A percentile compares a stretch with the other conserved stretches of the same genome.
Evolutionary conservation across 495 filamentous ascomycete genomes (phyloP).

Genomic region (Achaetomiella virescens): DNA sequence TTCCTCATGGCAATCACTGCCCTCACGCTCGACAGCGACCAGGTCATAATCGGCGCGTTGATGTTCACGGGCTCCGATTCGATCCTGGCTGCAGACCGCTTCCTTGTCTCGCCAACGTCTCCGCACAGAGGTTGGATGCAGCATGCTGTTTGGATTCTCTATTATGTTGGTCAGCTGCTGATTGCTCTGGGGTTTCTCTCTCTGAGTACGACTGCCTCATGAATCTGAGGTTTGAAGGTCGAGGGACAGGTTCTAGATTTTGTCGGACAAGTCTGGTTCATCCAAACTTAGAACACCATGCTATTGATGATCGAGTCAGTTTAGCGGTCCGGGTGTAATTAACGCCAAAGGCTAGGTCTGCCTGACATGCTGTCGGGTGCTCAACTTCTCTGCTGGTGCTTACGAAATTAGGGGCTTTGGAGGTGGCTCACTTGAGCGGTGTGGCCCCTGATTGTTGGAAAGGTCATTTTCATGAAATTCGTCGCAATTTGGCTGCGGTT

Average conservation of each 20-base stretch:
- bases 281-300: too few species aligned
- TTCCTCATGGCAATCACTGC: constrained; percentile 32
- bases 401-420: too few species aligned
- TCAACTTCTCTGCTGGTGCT: too few species aligned
- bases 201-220: neutral
- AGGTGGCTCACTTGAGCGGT: too few species aligned
- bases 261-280: too few species aligned
- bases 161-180: constrained; percentile 28
- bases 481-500: too few species aligned
- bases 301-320: too few species aligned
- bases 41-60: constrained; percentile 15
- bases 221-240: neutral
- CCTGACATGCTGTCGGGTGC: too few species aligned
- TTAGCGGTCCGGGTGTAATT: too few species aligned
- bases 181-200: constrained; percentile 22
- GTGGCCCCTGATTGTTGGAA: too few species aligned
- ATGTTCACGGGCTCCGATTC: constrained; percentile 25
- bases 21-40: constrained; percentile 12
- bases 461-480: too few species aligned
- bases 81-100: constrained; percentile 22
- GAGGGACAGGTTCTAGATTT: neutral
- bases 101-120: constrained; percentile 14
- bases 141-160: constrained; percentile 25
- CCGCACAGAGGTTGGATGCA: constrained; percentile 19
- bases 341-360: too few species aligned